These are phyloP conservation scores for Castanospermum australe DNA, from an alignment of 306 rosid genomes.

Conservation along the genomic window DNA sequence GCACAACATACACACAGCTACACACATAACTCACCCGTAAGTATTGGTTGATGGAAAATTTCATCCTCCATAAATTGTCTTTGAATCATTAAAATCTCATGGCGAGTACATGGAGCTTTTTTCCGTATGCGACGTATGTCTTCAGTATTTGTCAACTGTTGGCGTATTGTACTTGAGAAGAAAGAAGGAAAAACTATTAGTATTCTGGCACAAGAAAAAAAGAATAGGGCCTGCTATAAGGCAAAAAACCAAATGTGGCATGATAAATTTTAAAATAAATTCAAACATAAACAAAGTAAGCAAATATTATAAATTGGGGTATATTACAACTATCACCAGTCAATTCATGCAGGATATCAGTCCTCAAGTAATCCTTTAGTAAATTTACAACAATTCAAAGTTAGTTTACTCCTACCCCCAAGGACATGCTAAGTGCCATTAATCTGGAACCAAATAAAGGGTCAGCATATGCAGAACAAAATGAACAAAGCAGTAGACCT, in stretches of 20 bases:
- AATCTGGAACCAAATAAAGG: not conserved
- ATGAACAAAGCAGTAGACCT: not conserved
- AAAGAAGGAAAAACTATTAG: conserved; percentile 29
- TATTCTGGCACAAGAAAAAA: conserved; percentile 12
- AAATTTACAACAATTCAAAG: not conserved
- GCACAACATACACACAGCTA: not conserved
- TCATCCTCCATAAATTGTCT: conserved; percentile 85
- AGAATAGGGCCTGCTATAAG: not conserved
- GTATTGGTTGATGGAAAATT: conserved; percentile 66
- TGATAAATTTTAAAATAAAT: not conserved
- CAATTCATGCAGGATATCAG: conserved; percentile 3
- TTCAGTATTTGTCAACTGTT: conserved; percentile 85
- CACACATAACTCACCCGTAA: conserved; percentile 56
- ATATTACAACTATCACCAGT: not conserved
- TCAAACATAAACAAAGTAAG: conserved; percentile 6
- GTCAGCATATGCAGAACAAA: not conserved
- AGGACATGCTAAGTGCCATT: not conserved
- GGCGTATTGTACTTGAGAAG: conserved; percentile 78
- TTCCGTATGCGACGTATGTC: conserved; percentile 90
- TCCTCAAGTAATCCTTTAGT: not conserved
- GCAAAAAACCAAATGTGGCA: not conserved
- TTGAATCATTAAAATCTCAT: conserved; percentile 82
- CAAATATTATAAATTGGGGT: not conserved
- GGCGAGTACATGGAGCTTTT: conserved; percentile 90
- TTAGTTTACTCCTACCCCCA: not conserved